A percentile compares a stretch with the other conserved stretches of the same genome.
phyloP scores from a whole-genome alignment of 1,284 basidiomycete genomes.

The Chalciporus sp. region DNA sequence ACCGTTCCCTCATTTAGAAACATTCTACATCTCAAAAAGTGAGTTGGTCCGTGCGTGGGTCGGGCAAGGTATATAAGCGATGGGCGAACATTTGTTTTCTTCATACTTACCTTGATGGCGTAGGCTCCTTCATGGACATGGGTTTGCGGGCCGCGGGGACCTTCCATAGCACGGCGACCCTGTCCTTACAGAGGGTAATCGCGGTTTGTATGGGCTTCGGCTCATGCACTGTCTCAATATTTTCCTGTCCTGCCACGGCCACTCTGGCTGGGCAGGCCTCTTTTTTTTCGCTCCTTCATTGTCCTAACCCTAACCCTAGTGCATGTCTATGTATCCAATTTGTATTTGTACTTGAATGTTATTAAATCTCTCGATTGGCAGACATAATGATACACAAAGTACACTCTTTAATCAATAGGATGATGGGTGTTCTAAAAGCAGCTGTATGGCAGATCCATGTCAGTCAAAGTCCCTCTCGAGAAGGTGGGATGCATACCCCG shows the following conservation, averaged over 20 bases:
- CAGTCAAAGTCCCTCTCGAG: background rate
- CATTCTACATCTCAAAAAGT: background rate
- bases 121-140: slow-evolving; percentile 38
- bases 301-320: slow-evolving; percentile 32
- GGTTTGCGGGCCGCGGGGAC: slow-evolving; percentile 46
- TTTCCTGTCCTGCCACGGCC: slow-evolving; percentile 36
- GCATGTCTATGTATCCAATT: background rate
- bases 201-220: slow-evolving; percentile 37
- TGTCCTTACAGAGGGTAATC: slow-evolving; percentile 39
- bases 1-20: slow-evolving; percentile 15
- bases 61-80: slow-evolving; percentile 19
- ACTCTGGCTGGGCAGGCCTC: slow-evolving; percentile 41
- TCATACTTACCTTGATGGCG: slow-evolving; percentile 43
- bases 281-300: slow-evolving; percentile 16
- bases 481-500: slow-evolving; percentile 39
- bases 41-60: slow-evolving; percentile 28
- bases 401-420: background rate
- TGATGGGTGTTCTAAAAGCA: slow-evolving; percentile 3
- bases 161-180: slow-evolving; percentile 56
- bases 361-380: background rate
- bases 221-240: slow-evolving; percentile 39
- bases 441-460: background rate
- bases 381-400: background rate
- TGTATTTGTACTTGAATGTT: no score
- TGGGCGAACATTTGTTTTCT: accelerated